Percentiles rank a stretch among this genome's conserved stretches.
Evolutionary conservation across 345 rosid species (phyloP).

Genomic region (Excoecaria cochinchinensis): DNA sequence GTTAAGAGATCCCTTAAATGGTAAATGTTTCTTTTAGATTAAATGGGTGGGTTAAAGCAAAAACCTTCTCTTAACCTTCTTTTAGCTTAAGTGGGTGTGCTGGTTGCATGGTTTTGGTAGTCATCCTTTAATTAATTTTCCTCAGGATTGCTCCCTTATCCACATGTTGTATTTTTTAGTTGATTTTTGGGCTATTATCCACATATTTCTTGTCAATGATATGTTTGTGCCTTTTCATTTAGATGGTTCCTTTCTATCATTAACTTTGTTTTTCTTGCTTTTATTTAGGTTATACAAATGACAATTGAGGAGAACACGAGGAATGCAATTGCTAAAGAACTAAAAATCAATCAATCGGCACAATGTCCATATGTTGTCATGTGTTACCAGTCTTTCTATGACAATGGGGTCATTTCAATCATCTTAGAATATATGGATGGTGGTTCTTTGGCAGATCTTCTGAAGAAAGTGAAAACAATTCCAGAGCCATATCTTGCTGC

Average conservation of each 20-base stretch:
- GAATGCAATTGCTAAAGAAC: slow-evolving; percentile 69
- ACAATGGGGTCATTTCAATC: slow-evolving; percentile 75
- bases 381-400: slow-evolving; percentile 81
- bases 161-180: background rate
- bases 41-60: background rate
- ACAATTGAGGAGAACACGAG: slow-evolving; percentile 63
- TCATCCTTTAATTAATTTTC: background rate
- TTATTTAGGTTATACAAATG: slow-evolving; percentile 76
- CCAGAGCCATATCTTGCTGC: slow-evolving; percentile 73
- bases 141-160: background rate
- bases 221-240: background rate
- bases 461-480: slow-evolving; percentile 61
- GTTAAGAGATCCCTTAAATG: background rate
- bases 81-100: background rate
- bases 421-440: slow-evolving; percentile 94
- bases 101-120: background rate
- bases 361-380: slow-evolving; percentile 76
- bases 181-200: no score
- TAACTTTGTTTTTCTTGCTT: slow-evolving; percentile 4
- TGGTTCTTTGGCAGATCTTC: slow-evolving; percentile 81
- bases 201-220: background rate
- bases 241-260: background rate
- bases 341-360: slow-evolving; percentile 74
- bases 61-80: background rate
- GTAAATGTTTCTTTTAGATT: slow-evolving; percentile 1